Base-by-base conservation (phyloP, 176 grass and related monocot species). In the Zoysia japonica region DNA sequence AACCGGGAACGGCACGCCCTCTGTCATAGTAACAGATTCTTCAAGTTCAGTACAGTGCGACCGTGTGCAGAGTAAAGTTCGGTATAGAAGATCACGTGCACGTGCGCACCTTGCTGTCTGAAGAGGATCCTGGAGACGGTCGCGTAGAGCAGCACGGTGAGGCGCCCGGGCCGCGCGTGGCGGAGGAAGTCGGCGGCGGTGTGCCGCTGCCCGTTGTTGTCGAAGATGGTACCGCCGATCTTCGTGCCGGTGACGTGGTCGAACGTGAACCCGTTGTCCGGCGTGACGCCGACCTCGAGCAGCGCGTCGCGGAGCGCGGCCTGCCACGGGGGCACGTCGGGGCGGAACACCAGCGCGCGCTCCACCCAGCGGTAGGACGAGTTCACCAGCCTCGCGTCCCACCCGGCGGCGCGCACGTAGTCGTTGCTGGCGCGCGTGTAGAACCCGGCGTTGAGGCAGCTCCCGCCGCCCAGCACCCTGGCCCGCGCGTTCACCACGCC, bases 191-290 rank as follows among this genome's bases (percentile, higher is more conserved):
- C 87, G 3, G 94, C 91, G 5, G 94, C 91, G 16, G 94, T 91
- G 85, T 89, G 94, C 3, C 91, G 84, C 70, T 82, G 78, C 2
- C 94, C 94, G 64, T 5, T 42, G 75, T 14, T 16, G 69, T 97
- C 94, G 78, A 97, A 97, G 73, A 91, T 93, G 53, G 94, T 93
- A 71, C 94, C 91, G 4, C 91, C 94, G 70, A 93, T 82, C 89
- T 97, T 97, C n/a, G 94, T 97, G 2, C 91, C 94, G 3, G 85
- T 61, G 7, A 93, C 61, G 76, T 97, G 94, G 81, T 97, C 91
- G 78, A 84, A 93, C 4, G 91, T 97, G 84, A 91, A 97, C 6
- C 91, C 91, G 56, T 93, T 97, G 76, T 79, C 85, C 1, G 94
- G 94, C 5, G 72, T 90, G 15, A 97, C 78, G 11, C 91, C 94